Base-by-base conservation (phyloP, 257 asterid genomes). In the Voacanga thouarsii region DNA sequence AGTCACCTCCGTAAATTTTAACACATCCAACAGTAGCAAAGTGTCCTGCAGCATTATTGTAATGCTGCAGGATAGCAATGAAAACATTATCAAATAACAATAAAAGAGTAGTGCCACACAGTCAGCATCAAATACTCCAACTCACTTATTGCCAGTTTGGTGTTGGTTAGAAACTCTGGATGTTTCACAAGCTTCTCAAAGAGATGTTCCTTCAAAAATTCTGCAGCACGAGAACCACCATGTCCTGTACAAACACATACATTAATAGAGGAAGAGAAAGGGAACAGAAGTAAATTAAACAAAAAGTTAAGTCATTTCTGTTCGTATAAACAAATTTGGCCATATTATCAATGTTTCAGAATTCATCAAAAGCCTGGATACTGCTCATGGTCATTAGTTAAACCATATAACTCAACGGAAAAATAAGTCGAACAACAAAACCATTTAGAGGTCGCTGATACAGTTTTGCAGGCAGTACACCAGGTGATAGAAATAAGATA, bases 181-280 rank as follows among this genome's bases (percentile, higher is more conserved):
- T 96, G 99, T 77, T 89, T 93, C 92, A 88, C 83, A 80, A 96
- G 91, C 89, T 93, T 96, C 87, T 83, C 94, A 87, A 96, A 96
- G 72, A 96, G 97, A 84, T 92, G 94, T 82, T 82, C 86, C 94
- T 89, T 96, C 93, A 96, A 87, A 89, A n/a, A 96, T 81, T 96
- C 97, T 72, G 98, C 98, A 51, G 99, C 99, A 23, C 97, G 97
- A 71, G 97, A 86, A 60, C 99, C 99, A 82, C 99, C 98, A 82
- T 96, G 99, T 82, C 99, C 99, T 96, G 90, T 72, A 83, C 85
- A 69, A 71, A 82, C 77, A 83, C 72, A 79, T 3, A 66, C 49
- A 72, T 76, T 60, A 80, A 82, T 73, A 84, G n/a, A 10, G 74
- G 7, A 30, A 28, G 41, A 49, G 76, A 14, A 15, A 33, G 33